Evolutionary conservation across 2,329 filamentous ascomycete genomes (phyloP), one percentile per base, ranked within the genome.

Genomic region (Fusarium sp.): DNA sequence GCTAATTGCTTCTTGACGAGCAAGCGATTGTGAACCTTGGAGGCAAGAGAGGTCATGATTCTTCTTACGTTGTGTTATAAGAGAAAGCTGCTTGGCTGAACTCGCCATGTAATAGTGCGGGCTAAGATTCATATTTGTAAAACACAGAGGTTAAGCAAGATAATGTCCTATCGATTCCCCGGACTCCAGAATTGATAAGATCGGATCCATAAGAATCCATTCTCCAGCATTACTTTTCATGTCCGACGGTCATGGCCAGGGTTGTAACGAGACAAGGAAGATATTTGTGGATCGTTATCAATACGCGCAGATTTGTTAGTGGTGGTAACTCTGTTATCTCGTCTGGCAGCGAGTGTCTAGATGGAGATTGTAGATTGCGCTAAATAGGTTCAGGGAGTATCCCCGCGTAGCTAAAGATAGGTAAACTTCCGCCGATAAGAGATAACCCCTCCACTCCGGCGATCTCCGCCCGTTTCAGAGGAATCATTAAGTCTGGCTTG

Each of bases 401-500:
- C 46, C 27, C 27, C n/a, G 27, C 5, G 20, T 10, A n/a, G 3
- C 9, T 3, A 3, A 2, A 18, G 59, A 62, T 62, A 46, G 56
- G 59, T 30, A 20, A 62, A 61, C 56, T 32, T 27, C 3, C 6
- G 15, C 40, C 18, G 55, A 58, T 58, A 58, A 53, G 38, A 10
- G 41, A 40, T 27, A 22, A 8, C n/a, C 12, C 11, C 3, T 41
- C 20, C 7, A 41, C 32, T n/a, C 46, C 59, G 57, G n/a, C 59
- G 59, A 59, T 53, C 46, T 62, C 59, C 57, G 59, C 3, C 29
- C 11, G 6, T 30, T 49, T 4, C 3, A 5, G 25, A 25, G 25
- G 27, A 40, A 46, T 4, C 8, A 22, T 1, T 12, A 22, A 38
- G 7, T 34, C 32, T 27, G 44, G 4, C 10, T 16, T 45, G n/a